Evolutionary conservation across 306 rosid genomes (phyloP).

Genomic region (Quercus aquifolioides): DNA sequence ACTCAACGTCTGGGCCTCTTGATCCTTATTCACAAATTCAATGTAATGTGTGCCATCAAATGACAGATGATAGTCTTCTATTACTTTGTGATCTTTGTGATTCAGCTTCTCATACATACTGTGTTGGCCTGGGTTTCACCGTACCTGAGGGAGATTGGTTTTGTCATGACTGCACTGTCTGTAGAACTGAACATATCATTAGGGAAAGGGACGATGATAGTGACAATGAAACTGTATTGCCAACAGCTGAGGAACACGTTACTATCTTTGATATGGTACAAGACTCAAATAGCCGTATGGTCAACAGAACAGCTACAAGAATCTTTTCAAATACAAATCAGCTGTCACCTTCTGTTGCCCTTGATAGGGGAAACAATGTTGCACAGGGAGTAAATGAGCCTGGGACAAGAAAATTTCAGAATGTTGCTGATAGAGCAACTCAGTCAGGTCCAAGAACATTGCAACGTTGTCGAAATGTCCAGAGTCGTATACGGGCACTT

Average conservation of each 20-base stretch:
- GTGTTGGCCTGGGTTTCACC: conserved; percentile 68
- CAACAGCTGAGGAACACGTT: conserved; percentile 12
- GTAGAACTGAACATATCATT: conserved; percentile 25
- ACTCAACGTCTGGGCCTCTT: conserved; percentile 30
- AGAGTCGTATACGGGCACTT: conserved; percentile 33
- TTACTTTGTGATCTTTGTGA: conserved; percentile 75
- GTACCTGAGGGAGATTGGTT: conserved; percentile 93
- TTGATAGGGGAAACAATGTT: conserved; percentile 24
- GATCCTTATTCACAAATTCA: conserved; percentile 40
- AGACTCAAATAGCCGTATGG: conserved; percentile 22
- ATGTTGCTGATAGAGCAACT: not conserved
- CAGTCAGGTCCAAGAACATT: conserved; percentile 40
- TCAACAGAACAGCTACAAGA: conserved; percentile 17
- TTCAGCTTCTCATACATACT: conserved; percentile 69
- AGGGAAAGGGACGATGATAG: conserved; percentile 10
- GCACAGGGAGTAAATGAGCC: conserved; percentile 5
- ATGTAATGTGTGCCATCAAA: conserved; percentile 48
- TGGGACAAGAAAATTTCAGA: not conserved
- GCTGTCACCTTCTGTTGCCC: conserved; percentile 17
- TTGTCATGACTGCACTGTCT: conserved; percentile 56
- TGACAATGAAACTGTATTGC: conserved; percentile 15
- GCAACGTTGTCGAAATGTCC: conserved; percentile 41
- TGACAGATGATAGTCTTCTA: conserved; percentile 50
- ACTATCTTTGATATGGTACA: conserved; percentile 26
- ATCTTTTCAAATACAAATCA: conserved; percentile 20